A percentile compares a stretch with the other conserved stretches of the same genome.
Evolutionary conservation across 139 green algal species (phyloP).

Genomic region (Micractinium sp.): DNA sequence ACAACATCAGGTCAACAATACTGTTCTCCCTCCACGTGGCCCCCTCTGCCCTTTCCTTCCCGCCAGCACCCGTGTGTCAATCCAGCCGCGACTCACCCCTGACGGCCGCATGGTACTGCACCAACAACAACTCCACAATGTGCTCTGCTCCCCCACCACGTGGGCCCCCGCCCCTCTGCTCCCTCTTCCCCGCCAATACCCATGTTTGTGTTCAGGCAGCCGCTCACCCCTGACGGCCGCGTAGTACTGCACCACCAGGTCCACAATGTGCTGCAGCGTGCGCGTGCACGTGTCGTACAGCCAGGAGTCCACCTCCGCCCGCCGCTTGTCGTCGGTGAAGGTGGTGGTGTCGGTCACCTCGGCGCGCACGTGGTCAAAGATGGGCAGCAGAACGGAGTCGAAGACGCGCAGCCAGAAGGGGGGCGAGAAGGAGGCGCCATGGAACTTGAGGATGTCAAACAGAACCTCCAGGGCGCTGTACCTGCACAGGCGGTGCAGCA

Average conservation of each 20-base stretch:
- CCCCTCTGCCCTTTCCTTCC: too few relatives aligned
- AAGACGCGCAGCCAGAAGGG: constrained; percentile 96
- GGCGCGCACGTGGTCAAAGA: constrained; percentile 91
- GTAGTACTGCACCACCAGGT: constrained; percentile 92
- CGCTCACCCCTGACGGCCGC: constrained; percentile 22
- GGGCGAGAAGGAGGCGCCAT: constrained; percentile 91
- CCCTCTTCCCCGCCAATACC: too few relatives aligned
- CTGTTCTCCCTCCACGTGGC: too few relatives aligned
- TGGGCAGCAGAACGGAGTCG: constrained; percentile 95
- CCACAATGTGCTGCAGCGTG: constrained; percentile 95
- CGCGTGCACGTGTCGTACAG: constrained; percentile 98
- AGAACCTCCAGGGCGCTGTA: constrained; percentile 83
- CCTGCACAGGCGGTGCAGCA: not conserved
- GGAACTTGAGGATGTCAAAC: constrained; percentile 96
- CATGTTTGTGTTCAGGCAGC: too few relatives aligned
- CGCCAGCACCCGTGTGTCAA: too few relatives aligned
- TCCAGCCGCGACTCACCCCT: not conserved
- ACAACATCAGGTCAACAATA: too few relatives aligned
- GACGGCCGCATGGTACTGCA: not conserved
- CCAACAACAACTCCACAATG: too few relatives aligned
- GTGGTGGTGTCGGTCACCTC: constrained; percentile 88
- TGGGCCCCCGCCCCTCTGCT: too few relatives aligned
- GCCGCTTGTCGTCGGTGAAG: constrained; percentile 82
- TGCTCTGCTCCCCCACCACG: too few relatives aligned
- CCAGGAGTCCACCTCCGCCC: constrained; percentile 89